These are phyloP conservation scores for Tephrocybe sp. DNA, from an alignment of 768 basidiomycete species.

Conservation along the genomic window DNA sequence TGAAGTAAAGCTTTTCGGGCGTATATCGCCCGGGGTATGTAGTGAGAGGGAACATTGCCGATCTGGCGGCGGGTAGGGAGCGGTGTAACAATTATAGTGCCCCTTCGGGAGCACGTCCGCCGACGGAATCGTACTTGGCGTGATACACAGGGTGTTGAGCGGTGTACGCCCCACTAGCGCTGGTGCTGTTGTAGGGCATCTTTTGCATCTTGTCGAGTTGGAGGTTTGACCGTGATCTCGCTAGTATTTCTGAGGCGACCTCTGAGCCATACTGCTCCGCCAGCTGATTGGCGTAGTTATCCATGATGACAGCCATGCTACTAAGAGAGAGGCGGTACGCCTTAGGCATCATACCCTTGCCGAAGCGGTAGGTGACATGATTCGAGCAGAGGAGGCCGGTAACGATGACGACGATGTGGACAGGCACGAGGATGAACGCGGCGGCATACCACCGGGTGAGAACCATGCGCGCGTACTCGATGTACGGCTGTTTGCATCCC, in stretches of 20 bases:
- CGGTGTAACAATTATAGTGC: neutral
- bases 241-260: constrained; percentile 53
- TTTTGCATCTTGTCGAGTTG: constrained; percentile 25
- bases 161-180: neutral
- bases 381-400: constrained; percentile 70
- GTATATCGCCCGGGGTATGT: no score
- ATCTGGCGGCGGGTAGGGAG: no score
- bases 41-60: no score
- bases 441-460: constrained; percentile 64
- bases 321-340: constrained; percentile 70
- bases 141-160: constrained; percentile 20
- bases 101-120: constrained; percentile 13
- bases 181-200: constrained; percentile 21
- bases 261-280: constrained; percentile 66
- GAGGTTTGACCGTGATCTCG: constrained; percentile 49
- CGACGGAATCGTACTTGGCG: constrained; percentile 25
- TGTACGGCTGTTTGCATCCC: constrained; percentile 70
- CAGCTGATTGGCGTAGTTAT: constrained; percentile 73
- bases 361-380: constrained; percentile 84
- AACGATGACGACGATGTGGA: constrained; percentile 65
- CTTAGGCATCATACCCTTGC: constrained; percentile 88
- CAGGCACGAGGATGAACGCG: constrained; percentile 65
- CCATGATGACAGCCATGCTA: constrained; percentile 81
- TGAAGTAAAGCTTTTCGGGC: no score
- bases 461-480: constrained; percentile 53